Evolutionary conservation across 2,329 filamentous ascomycete genomes (phyloP).

Genomic region (Leptosphaerulina australis): DNA sequence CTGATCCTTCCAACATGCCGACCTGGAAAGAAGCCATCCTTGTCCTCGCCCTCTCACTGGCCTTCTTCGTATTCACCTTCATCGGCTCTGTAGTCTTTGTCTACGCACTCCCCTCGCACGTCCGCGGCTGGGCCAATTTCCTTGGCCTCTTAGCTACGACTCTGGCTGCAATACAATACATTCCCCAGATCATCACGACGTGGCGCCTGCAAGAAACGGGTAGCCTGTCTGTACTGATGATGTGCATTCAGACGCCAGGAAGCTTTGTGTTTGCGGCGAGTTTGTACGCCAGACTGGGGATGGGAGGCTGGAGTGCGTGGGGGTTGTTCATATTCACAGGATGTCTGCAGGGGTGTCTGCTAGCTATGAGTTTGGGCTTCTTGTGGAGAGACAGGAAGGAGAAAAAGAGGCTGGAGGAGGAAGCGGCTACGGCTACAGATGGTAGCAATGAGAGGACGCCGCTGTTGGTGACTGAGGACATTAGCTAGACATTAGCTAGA

Average conservation of each 20-base stretch:
- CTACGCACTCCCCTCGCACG: slow-evolving; percentile 65
- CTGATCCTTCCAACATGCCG: slow-evolving; percentile 39
- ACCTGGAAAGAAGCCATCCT: slow-evolving; percentile 79
- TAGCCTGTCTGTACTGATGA: slow-evolving; percentile 94
- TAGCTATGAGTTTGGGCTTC: slow-evolving; percentile 82
- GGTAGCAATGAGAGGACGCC: slow-evolving; percentile 8
- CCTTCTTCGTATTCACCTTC: slow-evolving; percentile 76
- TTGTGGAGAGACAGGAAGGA: slow-evolving; percentile 58
- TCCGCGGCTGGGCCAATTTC: slow-evolving; percentile 82
- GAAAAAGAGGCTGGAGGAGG: slow-evolving; percentile 27
- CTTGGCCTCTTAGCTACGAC: slow-evolving; percentile 79
- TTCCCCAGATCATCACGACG: slow-evolving; percentile 94
- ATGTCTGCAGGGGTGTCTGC: slow-evolving; percentile 77
- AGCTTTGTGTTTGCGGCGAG: slow-evolving; percentile 89
- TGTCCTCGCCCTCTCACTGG: slow-evolving; percentile 73
- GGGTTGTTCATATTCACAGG: slow-evolving; percentile 88
- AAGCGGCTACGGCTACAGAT: neutral
- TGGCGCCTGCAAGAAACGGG: slow-evolving; percentile 84
- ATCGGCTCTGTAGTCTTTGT: slow-evolving; percentile 69
- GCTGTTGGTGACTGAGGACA: slow-evolving; percentile 7
- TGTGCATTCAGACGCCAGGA: slow-evolving; percentile 96
- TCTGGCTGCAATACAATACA: slow-evolving; percentile 86
- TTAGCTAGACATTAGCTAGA: slow-evolving; percentile 3
- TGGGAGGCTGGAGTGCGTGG: slow-evolving; percentile 93
- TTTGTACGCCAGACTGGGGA: slow-evolving; percentile 77